A percentile compares a stretch with the other conserved stretches of the same genome.
These are phyloP conservation scores for Pelargonium citronellum DNA, from an alignment of 441 rosid species.

Conservation along the genomic window DNA sequence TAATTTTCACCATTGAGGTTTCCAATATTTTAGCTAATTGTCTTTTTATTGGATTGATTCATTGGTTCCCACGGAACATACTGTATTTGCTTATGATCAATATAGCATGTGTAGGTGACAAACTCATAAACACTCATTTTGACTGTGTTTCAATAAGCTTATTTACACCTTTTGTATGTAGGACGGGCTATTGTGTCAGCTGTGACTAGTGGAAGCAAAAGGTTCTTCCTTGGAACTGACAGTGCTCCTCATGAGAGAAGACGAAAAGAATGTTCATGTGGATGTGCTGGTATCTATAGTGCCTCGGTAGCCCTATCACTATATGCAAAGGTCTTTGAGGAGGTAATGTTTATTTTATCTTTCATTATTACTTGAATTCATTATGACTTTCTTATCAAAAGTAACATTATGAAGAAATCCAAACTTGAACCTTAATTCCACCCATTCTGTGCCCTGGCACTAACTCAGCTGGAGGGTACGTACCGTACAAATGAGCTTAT, in stretches of 20 bases:
- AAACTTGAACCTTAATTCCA: too few species aligned
- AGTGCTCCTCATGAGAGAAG: slow-evolving; percentile 87
- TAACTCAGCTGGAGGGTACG: too few species aligned
- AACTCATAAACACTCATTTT: too few species aligned
- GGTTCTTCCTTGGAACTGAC: slow-evolving; percentile 89
- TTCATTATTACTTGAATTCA: background rate
- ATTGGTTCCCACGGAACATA: too few species aligned
- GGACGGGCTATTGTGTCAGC: slow-evolving; percentile 86
- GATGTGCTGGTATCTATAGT: slow-evolving; percentile 86
- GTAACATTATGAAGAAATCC: too few species aligned
- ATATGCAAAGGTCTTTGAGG: slow-evolving; percentile 84
- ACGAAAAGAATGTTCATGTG: slow-evolving; percentile 72
- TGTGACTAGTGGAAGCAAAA: slow-evolving; percentile 83
- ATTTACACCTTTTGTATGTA: slow-evolving; percentile 19
- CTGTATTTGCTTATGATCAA: too few species aligned
- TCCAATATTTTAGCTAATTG: too few species aligned
- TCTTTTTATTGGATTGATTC: too few species aligned
- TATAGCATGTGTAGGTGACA: too few species aligned
- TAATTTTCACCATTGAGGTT: too few species aligned
- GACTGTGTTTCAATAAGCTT: slow-evolving; percentile 3
- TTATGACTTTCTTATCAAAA: background rate
- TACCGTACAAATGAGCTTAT: too few species aligned
- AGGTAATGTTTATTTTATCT: slow-evolving; percentile 39
- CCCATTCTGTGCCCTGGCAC: too few species aligned
- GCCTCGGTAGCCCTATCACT: slow-evolving; percentile 76